Evolutionary conservation across 2,329 filamentous ascomycete species (phyloP), one percentile per base, ranked within the genome.

Genomic region (Colletotrichum somersetense): DNA sequence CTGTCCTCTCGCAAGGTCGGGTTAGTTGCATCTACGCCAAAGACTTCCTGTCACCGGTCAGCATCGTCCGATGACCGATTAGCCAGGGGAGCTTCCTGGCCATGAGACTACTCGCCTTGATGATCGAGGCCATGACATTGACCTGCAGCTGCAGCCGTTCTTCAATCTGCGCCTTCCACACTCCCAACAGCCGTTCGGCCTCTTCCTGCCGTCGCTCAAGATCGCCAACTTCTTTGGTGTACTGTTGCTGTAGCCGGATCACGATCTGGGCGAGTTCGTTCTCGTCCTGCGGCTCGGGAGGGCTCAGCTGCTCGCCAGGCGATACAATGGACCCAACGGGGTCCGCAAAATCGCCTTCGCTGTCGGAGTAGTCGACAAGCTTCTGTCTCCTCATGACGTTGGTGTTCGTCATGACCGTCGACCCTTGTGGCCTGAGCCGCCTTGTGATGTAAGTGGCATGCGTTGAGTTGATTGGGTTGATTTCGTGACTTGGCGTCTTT

Each of bases 181-280:
- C 33, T 3, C 20, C 23, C 33, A 72, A 35, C 8, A 55, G 35
- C 8, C 48, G 30, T 1, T 48, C 33, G 8, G 42, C n/a, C 30
- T 67, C 58, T 11, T 12, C 40, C 18, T 72, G 69, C 8, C 14
- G 52, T 1, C 12, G 5, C 7, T 69, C 35, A 5, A 72, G 26
- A 5, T 63, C 26, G n/a, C 53, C n/a, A 6, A 59, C 44, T 26
- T 72, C 69, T 7, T 20, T 30, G 1, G 40, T 65, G 48, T 72
- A 72, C 20, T 61, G 44, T 1, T 61, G 42, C 26, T 70, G 69
- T 26, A 72, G 35, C 12, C 38, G 52, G 2, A 72, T 64, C 8
- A 72, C 68, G 57, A 67, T 62, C 18, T 35, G 35, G 1, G 68
- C 64, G 3, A 71, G 35, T 35, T 67, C 68, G n/a, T 67, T 67